These are phyloP conservation scores for Telfairia occidentalis DNA, from an alignment of 331 rosid genomes.

Conservation along the genomic window DNA sequence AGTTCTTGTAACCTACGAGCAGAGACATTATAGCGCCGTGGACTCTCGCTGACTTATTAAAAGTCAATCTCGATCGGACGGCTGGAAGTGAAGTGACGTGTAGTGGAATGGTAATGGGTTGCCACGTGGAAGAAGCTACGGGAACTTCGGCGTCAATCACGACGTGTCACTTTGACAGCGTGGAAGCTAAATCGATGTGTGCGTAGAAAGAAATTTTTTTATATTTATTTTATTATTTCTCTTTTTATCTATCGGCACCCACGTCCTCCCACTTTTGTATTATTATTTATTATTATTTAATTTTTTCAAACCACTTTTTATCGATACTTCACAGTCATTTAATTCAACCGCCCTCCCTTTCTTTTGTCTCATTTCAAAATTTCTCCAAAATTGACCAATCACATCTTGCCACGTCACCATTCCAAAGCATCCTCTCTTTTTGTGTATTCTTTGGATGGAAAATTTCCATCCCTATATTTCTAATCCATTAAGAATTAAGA, in stretches of 20 bases:
- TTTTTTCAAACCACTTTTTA: not conserved
- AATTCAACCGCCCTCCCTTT: not conserved
- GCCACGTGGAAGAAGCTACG: slow-evolving; percentile 8
- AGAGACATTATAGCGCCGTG: not conserved
- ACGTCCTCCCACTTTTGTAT: not conserved
- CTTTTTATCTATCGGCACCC: not conserved
- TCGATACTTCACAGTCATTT: not conserved
- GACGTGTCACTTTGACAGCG: slow-evolving; percentile 6
- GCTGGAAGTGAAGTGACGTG: not conserved
- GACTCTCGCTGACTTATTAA: not conserved
- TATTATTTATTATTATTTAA: not conserved
- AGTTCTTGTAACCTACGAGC: not conserved
- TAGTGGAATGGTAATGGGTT: too few relatives aligned
- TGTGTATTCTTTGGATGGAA: slow-evolving; percentile 1
- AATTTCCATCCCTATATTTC: not conserved
- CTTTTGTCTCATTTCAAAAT: not conserved
- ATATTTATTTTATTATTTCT: not conserved
- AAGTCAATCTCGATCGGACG: not conserved
- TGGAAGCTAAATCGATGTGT: not conserved
- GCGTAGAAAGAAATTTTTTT: not conserved
- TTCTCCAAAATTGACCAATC: not conserved
- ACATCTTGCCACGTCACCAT: not conserved
- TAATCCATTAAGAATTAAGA: not conserved
- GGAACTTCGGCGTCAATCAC: not conserved
- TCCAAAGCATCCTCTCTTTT: not conserved